Percentiles rank a stretch among this genome's conserved stretches.
Conservation (phyloP, 1,284 basidiomycete genomes). For the Xanthoconium separans region DNA sequence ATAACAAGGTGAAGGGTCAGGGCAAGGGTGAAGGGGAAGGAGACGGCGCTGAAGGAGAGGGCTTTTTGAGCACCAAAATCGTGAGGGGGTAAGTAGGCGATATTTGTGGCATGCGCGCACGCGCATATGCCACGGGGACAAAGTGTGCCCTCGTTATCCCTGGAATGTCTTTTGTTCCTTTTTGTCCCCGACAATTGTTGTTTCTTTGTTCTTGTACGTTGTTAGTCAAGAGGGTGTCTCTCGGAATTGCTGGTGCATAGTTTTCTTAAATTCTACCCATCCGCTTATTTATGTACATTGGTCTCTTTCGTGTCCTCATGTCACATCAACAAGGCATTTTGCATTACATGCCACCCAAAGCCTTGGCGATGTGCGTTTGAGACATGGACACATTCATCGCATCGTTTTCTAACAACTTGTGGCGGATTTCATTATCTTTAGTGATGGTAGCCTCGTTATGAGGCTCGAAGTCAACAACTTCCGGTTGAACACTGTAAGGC, state of each 20-base stretch:
- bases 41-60: constrained; percentile 33
- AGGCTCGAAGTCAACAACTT: no score
- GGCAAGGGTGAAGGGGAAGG: constrained; percentile 30
- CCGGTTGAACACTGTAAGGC: no score
- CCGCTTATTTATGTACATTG: no score
- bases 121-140: neutral
- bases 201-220: neutral
- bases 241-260: no score
- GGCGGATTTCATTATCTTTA: no score
- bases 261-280: no score
- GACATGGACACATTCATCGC: no score
- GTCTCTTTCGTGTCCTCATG: neutral
- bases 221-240: neutral
- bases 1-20: constrained; percentile 15
- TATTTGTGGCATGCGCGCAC: neutral
- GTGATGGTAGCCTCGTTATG: no score
- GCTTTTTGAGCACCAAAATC: constrained; percentile 27
- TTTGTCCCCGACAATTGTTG: neutral
- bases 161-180: neutral
- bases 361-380: no score
- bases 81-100: constrained; percentile 10
- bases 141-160: neutral
- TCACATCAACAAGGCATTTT: neutral
- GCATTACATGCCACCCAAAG: neutral
- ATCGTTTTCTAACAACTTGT: no score